These are phyloP conservation scores for Coemansia sp. DNA, from an alignment of 192 early-diverging fungal genomes.

Conservation along the genomic window DNA sequence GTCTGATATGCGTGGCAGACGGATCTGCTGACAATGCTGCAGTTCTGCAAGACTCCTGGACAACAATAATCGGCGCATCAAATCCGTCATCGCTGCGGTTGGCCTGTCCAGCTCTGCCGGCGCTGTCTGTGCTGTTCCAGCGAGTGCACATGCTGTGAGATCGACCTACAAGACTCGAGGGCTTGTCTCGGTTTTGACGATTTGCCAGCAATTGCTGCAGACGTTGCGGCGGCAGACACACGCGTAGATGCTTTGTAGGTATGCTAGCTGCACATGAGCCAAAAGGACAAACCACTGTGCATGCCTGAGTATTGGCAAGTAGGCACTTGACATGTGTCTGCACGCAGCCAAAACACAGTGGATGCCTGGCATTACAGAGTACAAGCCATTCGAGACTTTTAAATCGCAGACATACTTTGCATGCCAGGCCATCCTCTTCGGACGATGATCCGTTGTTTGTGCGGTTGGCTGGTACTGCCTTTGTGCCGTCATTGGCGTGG, in stretches of 20 bases:
- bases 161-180: constrained; percentile 9
- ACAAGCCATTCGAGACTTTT: constrained; percentile 38
- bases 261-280: constrained; percentile 22
- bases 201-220: constrained; percentile 36
- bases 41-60: not conserved
- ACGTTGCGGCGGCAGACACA: constrained; percentile 47
- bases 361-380: constrained; percentile 23
- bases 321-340: constrained; percentile 33
- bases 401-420: constrained; percentile 32
- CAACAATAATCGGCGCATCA: constrained; percentile 29
- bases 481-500: not conserved
- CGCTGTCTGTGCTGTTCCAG: constrained; percentile 1
- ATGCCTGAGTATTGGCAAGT: constrained; percentile 15
- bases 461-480: not conserved
- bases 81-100: constrained; percentile 30
- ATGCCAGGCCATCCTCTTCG: constrained; percentile 33
- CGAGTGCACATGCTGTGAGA: constrained; percentile 19
- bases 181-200: constrained; percentile 8
- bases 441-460: constrained; percentile 12
- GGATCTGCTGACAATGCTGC: not conserved
- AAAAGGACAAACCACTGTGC: constrained; percentile 20
- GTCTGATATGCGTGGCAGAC: not conserved
- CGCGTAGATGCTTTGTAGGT: constrained; percentile 22
- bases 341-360: constrained; percentile 50
- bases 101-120: not conserved